Evolutionary conservation across 2,329 filamentous ascomycete genomes (phyloP).

Genomic region (Samsoniella hepiali): DNA sequence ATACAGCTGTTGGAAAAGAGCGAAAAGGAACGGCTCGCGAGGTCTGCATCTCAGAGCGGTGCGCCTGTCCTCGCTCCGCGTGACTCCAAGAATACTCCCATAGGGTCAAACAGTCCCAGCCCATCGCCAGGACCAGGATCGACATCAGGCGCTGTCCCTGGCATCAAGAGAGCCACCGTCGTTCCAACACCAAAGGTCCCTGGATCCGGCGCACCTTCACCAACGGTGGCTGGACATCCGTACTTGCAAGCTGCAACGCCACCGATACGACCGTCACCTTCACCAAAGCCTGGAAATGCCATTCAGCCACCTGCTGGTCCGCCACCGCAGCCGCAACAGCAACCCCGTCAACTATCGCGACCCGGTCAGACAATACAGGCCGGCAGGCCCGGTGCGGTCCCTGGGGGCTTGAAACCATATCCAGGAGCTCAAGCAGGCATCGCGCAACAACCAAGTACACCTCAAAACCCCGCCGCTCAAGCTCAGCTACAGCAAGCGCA

Average conservation of each 20-base stretch:
- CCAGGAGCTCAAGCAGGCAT: slow-evolving; percentile 32
- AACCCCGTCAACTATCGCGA: slow-evolving; percentile 23
- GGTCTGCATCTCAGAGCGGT: slow-evolving; percentile 34
- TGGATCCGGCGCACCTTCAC: slow-evolving; percentile 22
- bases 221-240: slow-evolving; percentile 29
- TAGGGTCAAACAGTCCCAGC: slow-evolving; percentile 25
- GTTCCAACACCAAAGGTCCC: slow-evolving; percentile 36
- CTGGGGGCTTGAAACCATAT: slow-evolving; percentile 36
- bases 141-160: slow-evolving; percentile 22
- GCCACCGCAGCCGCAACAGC: slow-evolving; percentile 29
- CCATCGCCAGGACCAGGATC: slow-evolving; percentile 26
- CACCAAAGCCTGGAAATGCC: slow-evolving; percentile 31
- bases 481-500: slow-evolving; percentile 21
- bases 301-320: slow-evolving; percentile 35
- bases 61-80: slow-evolving; percentile 33
- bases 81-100: slow-evolving; percentile 29
- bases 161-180: slow-evolving; percentile 30
- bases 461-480: slow-evolving; percentile 22
- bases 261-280: slow-evolving; percentile 28
- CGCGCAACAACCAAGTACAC: slow-evolving; percentile 27
- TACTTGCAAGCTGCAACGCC: slow-evolving; percentile 29
- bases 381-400: slow-evolving; percentile 30
- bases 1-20: slow-evolving; percentile 63
- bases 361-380: slow-evolving; percentile 11
- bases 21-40: slow-evolving; percentile 37